These are phyloP conservation scores for Umbellularia californica DNA, from an alignment of 164 flowering plant species.

Conservation along the genomic window DNA sequence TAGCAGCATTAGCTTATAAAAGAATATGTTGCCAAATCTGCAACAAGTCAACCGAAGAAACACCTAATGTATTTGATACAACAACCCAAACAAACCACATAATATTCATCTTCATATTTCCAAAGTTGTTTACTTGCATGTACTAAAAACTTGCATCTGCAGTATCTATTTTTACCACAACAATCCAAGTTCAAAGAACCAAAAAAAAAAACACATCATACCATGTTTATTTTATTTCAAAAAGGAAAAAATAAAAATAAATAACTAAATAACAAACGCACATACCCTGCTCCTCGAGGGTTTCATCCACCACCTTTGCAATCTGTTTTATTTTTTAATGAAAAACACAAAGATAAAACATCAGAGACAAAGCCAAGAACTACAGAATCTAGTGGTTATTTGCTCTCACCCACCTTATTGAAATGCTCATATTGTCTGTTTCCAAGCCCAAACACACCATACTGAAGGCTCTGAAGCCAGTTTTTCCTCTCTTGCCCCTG, in stretches of 20 bases:
- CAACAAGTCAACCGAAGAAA: too few species aligned
- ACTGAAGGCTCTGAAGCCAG: constrained; percentile 60
- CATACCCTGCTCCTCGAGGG: constrained; percentile 64
- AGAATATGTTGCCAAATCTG: too few species aligned
- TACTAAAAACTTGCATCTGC: background rate
- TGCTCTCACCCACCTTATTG: constrained; percentile 57
- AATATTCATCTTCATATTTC: background rate
- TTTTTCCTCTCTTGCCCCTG: constrained; percentile 67
- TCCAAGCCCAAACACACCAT: constrained; percentile 89
- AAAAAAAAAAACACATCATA: too few species aligned
- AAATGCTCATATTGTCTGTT: constrained; percentile 98
- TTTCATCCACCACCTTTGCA: constrained; percentile 75
- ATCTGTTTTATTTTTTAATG: constrained; percentile 38
- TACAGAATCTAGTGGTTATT: background rate
- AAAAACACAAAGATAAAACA: constrained; percentile 1
- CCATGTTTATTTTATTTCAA: background rate
- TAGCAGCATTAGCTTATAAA: too few species aligned
- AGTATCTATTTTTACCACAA: background rate
- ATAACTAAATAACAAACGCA: background rate
- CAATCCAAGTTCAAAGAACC: background rate
- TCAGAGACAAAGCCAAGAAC: background rate
- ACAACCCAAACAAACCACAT: background rate
- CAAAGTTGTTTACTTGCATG: background rate
- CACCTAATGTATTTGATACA: too few species aligned
- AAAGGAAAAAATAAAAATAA: background rate